Base-by-base conservation (phyloP, 2,329 filamentous ascomycete species). In the Fusarium azukiicola region DNA sequence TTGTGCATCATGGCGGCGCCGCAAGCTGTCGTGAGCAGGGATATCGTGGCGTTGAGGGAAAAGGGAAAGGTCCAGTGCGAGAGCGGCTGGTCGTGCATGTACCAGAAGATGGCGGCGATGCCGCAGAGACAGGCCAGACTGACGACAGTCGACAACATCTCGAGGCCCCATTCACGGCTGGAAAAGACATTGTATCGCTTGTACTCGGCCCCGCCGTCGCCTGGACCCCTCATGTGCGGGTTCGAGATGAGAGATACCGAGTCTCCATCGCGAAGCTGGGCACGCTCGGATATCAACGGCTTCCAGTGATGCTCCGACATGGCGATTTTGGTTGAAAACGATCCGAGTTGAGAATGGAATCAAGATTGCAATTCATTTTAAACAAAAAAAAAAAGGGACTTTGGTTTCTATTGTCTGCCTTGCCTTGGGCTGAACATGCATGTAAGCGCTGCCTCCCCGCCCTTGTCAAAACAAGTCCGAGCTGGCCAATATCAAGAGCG, bases 11-110 rank as follows among this genome's bases (percentile, higher is more conserved):
- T 38, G 17, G 54, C 12, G 3, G 74, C 72, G 27, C 67, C 46
- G 23, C 69, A 76, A 23, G 14, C 17, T 12, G 74, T 76, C 12
- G 76, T 69, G 16, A 76, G 63, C 23, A 74, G 64, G 0, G 76
- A 67, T 12, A 76, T 56, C 47, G 42, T 52, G 6, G 76, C 38
- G 58, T 73, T 78, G 42, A 76, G 46, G 7, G 76, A 72, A 40
- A 78, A 69, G 46, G 6, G 38, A 23, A n/a, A 17, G 6, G 14
- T 7, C 76, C 76, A 78, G 16, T n/a, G 44, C 17, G 74, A 74
- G 36, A 74, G 46, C 38, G 74, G 71, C 42, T 71, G 67, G 58
- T 54, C 46, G 6, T 76, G 46, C 38, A 72, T 72, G 46, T 44
- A 40, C 32, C 38, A 67, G 46, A 76, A 64, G 50, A 78, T 76